These are phyloP conservation scores for Closterium sp. DNA, from an alignment of 139 green algal genomes.

Conservation along the genomic window DNA sequence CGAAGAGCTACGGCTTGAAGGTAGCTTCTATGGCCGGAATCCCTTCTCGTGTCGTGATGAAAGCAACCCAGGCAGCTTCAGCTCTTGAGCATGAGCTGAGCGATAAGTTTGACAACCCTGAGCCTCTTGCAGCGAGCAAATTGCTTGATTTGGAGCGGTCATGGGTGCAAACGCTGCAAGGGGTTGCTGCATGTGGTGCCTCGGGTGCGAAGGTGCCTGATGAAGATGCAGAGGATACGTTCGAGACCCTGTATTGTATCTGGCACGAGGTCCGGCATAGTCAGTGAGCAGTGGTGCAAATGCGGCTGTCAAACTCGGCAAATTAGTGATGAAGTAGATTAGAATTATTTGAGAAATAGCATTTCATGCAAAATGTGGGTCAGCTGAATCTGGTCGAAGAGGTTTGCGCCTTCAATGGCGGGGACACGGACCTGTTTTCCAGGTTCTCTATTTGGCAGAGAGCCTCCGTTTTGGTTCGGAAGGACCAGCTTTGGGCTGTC, in stretches of 20 bases:
- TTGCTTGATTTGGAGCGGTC: conserved; percentile 6
- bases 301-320: no score
- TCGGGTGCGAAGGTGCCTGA: not conserved
- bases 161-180: conserved; percentile 13
- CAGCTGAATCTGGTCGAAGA: no score
- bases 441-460: no score
- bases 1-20: conserved; percentile 92
- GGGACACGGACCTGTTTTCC: no score
- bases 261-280: conserved; percentile 5
- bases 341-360: no score
- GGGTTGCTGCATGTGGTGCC: not conserved
- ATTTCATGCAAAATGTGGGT: no score
- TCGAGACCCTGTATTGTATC: conserved; percentile 40
- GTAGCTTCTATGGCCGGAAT: conserved; percentile 88
- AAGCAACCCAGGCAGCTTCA: not conserved
- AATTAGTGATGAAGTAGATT: no score
- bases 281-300: no score
- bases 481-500: no score
- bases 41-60: conserved; percentile 4
- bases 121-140: not conserved
- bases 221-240: conserved; percentile 24
- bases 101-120: conserved; percentile 26
- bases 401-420: no score
- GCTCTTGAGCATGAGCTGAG: conserved; percentile 13
- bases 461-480: no score